Percentiles rank a stretch among this genome's conserved stretches.
Conservation (phyloP, 495 filamentous ascomycete genomes). For the Parathielavia appendiculata region DNA sequence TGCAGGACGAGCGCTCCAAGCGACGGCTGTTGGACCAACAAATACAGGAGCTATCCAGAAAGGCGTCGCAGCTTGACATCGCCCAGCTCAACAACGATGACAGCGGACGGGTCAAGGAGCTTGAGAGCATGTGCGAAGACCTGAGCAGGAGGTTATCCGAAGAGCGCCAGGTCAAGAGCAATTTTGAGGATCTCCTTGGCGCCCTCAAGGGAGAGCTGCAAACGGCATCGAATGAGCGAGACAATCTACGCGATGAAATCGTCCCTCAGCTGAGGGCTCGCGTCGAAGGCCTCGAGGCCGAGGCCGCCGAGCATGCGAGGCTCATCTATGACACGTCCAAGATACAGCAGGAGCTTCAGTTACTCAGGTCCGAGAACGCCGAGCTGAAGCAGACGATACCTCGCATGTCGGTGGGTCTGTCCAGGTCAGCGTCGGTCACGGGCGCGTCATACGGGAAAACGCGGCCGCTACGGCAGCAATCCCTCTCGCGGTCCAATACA, state of each 20-base stretch:
- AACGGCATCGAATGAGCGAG: conserved; percentile 77
- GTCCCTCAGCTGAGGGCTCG: conserved; percentile 66
- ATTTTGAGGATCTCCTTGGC: conserved; percentile 83
- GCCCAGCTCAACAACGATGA: conserved; percentile 45
- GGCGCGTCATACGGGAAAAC: conserved; percentile 24
- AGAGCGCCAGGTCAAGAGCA: conserved; percentile 83
- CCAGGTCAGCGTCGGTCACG: conserved; percentile 44
- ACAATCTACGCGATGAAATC: conserved; percentile 84
- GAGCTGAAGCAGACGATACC: conserved; percentile 27
- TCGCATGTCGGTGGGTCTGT: conserved; percentile 32
- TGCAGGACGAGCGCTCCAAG: conserved; percentile 75
- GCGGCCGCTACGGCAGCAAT: conserved; percentile 34
- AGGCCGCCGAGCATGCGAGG: conserved; percentile 60
- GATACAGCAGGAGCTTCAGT: conserved; percentile 74
- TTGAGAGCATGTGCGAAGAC: conserved; percentile 76
- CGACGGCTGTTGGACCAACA: conserved; percentile 74
- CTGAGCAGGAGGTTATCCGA: conserved; percentile 73
- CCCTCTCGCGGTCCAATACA: conserved; percentile 55
- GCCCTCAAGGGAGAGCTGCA: conserved; percentile 79
- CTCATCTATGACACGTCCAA: conserved; percentile 69
- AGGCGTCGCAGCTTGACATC: conserved; percentile 56
- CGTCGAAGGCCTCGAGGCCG: conserved; percentile 71
- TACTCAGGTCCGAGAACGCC: conserved; percentile 60
- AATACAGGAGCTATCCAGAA: conserved; percentile 71
- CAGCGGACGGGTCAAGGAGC: conserved; percentile 58